These are phyloP conservation scores for Penicillium dipodomyicola DNA, from an alignment of 495 filamentous ascomycete species.

Conservation along the genomic window DNA sequence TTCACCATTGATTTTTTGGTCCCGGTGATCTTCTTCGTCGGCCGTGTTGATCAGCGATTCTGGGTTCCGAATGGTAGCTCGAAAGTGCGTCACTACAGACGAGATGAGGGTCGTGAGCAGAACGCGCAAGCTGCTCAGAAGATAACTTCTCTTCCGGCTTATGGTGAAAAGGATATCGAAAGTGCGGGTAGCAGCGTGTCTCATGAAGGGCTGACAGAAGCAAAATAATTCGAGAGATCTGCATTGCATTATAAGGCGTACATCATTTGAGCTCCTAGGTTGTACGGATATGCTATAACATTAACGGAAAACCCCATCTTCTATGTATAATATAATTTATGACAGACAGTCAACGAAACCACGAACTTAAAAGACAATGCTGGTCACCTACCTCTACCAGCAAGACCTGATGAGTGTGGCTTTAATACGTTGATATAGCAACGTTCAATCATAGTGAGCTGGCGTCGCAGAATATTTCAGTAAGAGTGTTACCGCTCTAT, in stretches of 20 bases:
- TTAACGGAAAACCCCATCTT: neutral
- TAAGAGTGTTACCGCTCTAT: no score
- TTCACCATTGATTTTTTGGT: slow-evolving; percentile 71
- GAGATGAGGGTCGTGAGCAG: slow-evolving; percentile 18
- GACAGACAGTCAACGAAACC: neutral
- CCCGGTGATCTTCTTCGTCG: slow-evolving; percentile 59
- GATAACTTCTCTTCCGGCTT: neutral
- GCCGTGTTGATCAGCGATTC: slow-evolving; percentile 71
- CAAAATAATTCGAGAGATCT: neutral
- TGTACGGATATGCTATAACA: neutral
- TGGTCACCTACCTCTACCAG: neutral
- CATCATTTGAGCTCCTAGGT: neutral
- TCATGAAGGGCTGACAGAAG: neutral
- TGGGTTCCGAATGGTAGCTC: slow-evolving; percentile 49
- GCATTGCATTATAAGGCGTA: neutral
- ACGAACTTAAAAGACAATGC: neutral
- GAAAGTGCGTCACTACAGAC: slow-evolving; percentile 20
- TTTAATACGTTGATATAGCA: no score
- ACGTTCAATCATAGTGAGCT: no score
- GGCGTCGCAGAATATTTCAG: no score
- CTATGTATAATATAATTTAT: neutral
- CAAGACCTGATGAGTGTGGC: no score
- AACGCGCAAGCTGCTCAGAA: neutral
- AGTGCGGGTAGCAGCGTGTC: neutral
- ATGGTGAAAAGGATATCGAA: neutral